Percentiles rank a stretch among this genome's conserved stretches.
phyloP scores from a whole-genome alignment of 1,284 basidiomycete species.

The Agroathelia rolfsii region DNA sequence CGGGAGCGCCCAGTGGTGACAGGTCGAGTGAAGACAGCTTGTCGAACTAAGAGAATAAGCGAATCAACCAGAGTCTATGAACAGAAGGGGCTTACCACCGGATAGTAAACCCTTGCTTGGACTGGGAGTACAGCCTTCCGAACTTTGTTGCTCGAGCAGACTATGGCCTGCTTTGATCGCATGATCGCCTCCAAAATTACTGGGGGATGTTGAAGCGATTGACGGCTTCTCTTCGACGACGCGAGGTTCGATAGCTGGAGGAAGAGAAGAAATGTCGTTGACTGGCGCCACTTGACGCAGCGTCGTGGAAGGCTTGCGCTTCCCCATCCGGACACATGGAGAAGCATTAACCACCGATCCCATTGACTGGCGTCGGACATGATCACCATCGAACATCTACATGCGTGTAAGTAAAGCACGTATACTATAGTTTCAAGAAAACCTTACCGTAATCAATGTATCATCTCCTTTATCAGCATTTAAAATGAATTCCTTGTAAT shows the following conservation, averaged over 20 bases:
- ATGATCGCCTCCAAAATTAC: constrained; percentile 53
- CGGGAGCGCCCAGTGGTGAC: constrained; percentile 42
- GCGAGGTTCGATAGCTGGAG: constrained; percentile 29
- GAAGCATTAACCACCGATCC: constrained; percentile 60
- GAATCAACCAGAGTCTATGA: constrained; percentile 8
- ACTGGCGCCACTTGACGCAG: constrained; percentile 24
- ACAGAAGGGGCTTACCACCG: constrained; percentile 35
- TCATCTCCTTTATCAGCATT: constrained; percentile 57
- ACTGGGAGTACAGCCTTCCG: constrained; percentile 51
- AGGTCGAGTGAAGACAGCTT: constrained; percentile 52
- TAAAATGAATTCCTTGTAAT: too few species aligned
- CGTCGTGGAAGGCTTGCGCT: constrained; percentile 48
- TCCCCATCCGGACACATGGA: constrained; percentile 56
- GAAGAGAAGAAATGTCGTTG: too few species aligned
- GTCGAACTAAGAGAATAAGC: too few species aligned
- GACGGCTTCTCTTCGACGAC: constrained; percentile 45
- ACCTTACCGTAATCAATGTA: constrained; percentile 66
- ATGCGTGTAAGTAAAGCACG: constrained; percentile 6
- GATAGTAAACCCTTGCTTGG: constrained; percentile 53
- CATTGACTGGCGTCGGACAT: constrained; percentile 56
- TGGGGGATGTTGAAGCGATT: constrained; percentile 50
- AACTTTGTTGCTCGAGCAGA: constrained; percentile 51
- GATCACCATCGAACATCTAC: constrained; percentile 70
- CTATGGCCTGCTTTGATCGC: constrained; percentile 58
- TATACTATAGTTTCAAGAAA: constrained; percentile 1